phyloP scores from a whole-genome alignment of 1,284 basidiomycete genomes.

The Tremellales sp. region DNA sequence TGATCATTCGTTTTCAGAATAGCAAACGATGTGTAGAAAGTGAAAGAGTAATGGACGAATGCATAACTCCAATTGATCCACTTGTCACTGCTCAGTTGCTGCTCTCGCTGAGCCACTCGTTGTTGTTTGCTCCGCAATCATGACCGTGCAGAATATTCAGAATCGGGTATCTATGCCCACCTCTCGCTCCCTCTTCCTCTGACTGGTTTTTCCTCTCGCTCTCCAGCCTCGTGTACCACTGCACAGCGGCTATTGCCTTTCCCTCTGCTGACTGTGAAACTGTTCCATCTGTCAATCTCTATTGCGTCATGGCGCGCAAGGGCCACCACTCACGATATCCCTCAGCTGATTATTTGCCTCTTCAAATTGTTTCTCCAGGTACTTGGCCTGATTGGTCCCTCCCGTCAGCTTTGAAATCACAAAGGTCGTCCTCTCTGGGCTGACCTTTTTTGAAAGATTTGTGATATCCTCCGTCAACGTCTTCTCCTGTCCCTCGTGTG shows the following conservation, averaged over 20 bases:
- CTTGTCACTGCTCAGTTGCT: background rate
- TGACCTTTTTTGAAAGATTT: slow-evolving; percentile 62
- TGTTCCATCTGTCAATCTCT: slow-evolving; percentile 15
- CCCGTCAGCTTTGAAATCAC: background rate
- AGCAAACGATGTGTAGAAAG: background rate
- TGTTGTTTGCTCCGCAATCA: too few species aligned
- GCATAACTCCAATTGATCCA: background rate
- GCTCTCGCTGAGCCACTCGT: background rate
- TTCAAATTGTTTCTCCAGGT: slow-evolving; percentile 83
- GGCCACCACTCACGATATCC: slow-evolving; percentile 65
- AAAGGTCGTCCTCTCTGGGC: background rate
- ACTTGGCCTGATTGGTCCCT: slow-evolving; percentile 61
- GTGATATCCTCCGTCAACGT: slow-evolving; percentile 73
- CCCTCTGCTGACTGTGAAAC: slow-evolving; percentile 46
- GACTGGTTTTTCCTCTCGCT: background rate
- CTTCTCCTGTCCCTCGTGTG: slow-evolving; percentile 70
- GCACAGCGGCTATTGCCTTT: slow-evolving; percentile 4
- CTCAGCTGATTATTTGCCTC: slow-evolving; percentile 80
- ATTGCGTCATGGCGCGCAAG: background rate
- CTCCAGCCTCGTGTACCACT: background rate
- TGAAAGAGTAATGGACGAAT: background rate
- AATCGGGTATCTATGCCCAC: background rate
- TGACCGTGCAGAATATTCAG: too few species aligned
- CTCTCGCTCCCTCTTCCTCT: background rate
- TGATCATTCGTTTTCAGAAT: too few species aligned